phyloP scores from a whole-genome alignment of 2,329 filamentous ascomycete genomes.

The Pezicula carpinea region DNA sequence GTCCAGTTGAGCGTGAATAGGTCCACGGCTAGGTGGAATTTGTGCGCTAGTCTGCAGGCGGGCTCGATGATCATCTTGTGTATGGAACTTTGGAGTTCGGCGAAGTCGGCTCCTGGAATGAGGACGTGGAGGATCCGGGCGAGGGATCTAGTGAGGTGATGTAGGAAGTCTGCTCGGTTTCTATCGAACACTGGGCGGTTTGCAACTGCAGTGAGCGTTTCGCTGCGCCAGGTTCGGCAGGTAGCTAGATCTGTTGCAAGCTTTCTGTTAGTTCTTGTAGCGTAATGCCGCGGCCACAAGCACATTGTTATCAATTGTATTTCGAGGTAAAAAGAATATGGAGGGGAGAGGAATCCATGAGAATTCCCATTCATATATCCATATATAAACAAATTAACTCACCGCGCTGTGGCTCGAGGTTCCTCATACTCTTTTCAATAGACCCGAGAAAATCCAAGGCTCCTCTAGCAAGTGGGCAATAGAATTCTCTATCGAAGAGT shows the following conservation, averaged over 20 bases:
- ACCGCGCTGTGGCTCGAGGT: conserved; percentile 10
- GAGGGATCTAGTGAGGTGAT: conserved; percentile 1
- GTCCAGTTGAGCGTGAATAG: conserved; percentile 9
- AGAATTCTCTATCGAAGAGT: conserved; percentile 10
- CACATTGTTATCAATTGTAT: no score
- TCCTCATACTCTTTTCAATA: conserved; percentile 9
- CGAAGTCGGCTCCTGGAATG: conserved; percentile 1
- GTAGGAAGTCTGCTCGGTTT: background rate
- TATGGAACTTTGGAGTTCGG: background rate
- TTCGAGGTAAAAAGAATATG: background rate
- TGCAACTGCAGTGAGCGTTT: conserved; percentile 6
- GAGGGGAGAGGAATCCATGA: background rate
- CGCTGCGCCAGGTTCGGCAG: conserved; percentile 8
- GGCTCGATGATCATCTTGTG: conserved; percentile 9
- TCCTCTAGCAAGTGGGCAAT: conserved; percentile 4
- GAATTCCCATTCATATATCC: no score
- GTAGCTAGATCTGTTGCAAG: background rate
- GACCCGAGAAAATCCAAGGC: conserved; percentile 4
- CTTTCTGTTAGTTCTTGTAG: no score
- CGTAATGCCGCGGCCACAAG: no score
- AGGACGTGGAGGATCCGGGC: conserved; percentile 6
- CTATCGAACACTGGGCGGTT: conserved; percentile 5
- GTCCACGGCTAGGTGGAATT: conserved; percentile 11
- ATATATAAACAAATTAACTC: no score
- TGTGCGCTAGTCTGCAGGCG: conserved; percentile 10